A percentile compares a stretch with the other conserved stretches of the same genome.
Evolutionary conservation across 208 protist species (phyloP).

Genomic region (Leptomonas seymouri): DNA sequence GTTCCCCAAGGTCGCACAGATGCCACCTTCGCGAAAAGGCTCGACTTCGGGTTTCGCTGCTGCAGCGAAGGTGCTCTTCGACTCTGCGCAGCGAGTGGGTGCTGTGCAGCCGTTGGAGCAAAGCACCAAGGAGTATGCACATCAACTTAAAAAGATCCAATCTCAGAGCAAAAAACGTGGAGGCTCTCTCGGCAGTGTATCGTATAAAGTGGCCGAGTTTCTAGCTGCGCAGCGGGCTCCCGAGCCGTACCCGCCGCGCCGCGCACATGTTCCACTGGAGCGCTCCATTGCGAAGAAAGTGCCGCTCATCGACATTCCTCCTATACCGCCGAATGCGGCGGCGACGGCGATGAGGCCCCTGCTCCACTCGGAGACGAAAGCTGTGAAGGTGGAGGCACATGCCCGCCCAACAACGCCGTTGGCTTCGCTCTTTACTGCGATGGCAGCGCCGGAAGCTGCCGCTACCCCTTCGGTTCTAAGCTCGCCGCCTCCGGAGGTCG

Average conservation of each 20-base stretch:
- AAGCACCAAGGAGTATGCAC: slow-evolving; percentile 58
- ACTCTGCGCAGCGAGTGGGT: slow-evolving; percentile 80
- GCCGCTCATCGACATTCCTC: slow-evolving; percentile 68
- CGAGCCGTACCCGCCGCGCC: slow-evolving; percentile 12
- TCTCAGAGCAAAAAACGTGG: slow-evolving; percentile 75
- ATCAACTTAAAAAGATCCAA: slow-evolving; percentile 84
- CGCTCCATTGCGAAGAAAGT: slow-evolving; percentile 54
- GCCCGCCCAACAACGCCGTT: background rate
- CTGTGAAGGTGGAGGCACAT: background rate
- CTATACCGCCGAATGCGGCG: background rate
- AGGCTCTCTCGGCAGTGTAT: slow-evolving; percentile 78
- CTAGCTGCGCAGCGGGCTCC: slow-evolving; percentile 63
- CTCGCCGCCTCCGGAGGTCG: background rate
- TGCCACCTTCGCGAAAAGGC: slow-evolving; percentile 26
- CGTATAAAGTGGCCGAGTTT: slow-evolving; percentile 88
- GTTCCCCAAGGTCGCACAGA: slow-evolving; percentile 8
- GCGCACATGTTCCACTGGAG: background rate
- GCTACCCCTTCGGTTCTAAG: too few relatives aligned
- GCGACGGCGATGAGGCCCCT: background rate
- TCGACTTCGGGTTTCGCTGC: slow-evolving; percentile 58
- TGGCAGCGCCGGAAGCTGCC: background rate
- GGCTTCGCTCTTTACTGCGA: background rate
- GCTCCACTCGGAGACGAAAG: background rate
- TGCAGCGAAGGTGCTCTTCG: slow-evolving; percentile 82
- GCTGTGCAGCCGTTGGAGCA: slow-evolving; percentile 72